A percentile compares a stretch with the other conserved stretches of the same genome.
Conservation (phyloP, 257 asterid species). For the Solanum clarkiae region DNA sequence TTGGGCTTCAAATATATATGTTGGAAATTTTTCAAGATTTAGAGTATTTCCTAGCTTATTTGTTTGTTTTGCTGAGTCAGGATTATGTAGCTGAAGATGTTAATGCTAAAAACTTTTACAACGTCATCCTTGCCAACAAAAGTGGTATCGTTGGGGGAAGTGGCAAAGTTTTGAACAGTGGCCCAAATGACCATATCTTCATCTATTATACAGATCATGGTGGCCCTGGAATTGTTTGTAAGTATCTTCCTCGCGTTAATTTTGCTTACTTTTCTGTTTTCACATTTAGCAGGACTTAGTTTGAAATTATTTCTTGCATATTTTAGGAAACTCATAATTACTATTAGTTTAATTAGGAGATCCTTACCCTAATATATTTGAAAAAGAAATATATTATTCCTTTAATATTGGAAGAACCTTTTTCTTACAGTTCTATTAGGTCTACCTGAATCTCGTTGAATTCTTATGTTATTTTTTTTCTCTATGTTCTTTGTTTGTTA, state of each 20-base stretch:
- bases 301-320: too few relatives aligned
- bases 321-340: too few relatives aligned
- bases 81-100: slow-evolving; percentile 74
- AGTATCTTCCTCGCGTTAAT: not conserved
- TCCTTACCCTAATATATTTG: too few relatives aligned
- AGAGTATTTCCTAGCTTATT: not conserved
- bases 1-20: not conserved
- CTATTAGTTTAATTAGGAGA: too few relatives aligned
- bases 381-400: too few relatives aligned
- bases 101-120: slow-evolving; percentile 48
- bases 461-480: too few relatives aligned
- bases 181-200: slow-evolving; percentile 83
- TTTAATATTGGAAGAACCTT: too few relatives aligned
- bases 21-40: slow-evolving; percentile 1
- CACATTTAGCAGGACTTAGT: too few relatives aligned
- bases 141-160: slow-evolving; percentile 73
- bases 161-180: slow-evolving; percentile 85
- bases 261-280: too few relatives aligned
- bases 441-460: too few relatives aligned
- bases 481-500: too few relatives aligned
- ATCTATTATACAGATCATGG: slow-evolving; percentile 88
- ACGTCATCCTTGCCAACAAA: slow-evolving; percentile 76
- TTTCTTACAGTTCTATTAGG: too few relatives aligned
- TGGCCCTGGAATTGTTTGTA: slow-evolving; percentile 89
- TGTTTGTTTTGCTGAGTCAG: slow-evolving; percentile 23